phyloP scores from a whole-genome alignment of 805 yeast genomes.

The Osmozyma mogii region DNA sequence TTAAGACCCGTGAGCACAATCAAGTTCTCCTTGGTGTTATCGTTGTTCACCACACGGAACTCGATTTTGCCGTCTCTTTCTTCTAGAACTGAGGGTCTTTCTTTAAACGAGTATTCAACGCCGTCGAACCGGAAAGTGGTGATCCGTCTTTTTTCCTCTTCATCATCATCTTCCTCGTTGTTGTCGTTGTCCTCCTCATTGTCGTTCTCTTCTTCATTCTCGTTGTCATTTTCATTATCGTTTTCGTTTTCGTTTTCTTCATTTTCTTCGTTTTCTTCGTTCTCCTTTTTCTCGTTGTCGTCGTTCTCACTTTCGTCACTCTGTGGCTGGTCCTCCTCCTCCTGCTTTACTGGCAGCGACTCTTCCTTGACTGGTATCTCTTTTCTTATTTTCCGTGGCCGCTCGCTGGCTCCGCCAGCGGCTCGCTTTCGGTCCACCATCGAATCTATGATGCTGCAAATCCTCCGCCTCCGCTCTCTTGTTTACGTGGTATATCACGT shows the following conservation, averaged over 20 bases:
- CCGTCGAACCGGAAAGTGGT: conserved; percentile 67
- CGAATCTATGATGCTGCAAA: too few relatives aligned
- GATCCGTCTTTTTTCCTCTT: conserved; percentile 33
- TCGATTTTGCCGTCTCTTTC: conserved; percentile 91
- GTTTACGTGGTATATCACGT: too few relatives aligned
- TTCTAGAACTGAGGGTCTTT: conserved; percentile 89
- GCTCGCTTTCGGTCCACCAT: conserved; percentile 31
- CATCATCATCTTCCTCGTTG: conserved; percentile 7
- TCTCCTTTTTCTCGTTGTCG: conserved; percentile 3
- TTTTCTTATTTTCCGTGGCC: conserved; percentile 12
- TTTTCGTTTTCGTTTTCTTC: conserved; percentile 15
- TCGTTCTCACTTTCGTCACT: conserved; percentile 5
- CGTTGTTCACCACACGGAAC: conserved; percentile 94
- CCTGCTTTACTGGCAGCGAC: conserved; percentile 3
- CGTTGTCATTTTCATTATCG: conserved; percentile 19
- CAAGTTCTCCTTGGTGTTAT: conserved; percentile 76
- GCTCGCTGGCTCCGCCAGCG: conserved; percentile 18
- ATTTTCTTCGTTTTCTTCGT: conserved; percentile 5
- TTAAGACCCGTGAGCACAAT: conserved; percentile 92
- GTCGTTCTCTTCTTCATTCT: conserved; percentile 34
- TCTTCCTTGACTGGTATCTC: conserved; percentile 8
- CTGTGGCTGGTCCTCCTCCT: conserved; percentile 6
- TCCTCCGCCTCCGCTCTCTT: too few relatives aligned
- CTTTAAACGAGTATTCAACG: conserved; percentile 71
- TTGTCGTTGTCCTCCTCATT: conserved; percentile 35